Conservation (phyloP, 345 rosid genomes). For the Gynandropsis gynandra region DNA sequence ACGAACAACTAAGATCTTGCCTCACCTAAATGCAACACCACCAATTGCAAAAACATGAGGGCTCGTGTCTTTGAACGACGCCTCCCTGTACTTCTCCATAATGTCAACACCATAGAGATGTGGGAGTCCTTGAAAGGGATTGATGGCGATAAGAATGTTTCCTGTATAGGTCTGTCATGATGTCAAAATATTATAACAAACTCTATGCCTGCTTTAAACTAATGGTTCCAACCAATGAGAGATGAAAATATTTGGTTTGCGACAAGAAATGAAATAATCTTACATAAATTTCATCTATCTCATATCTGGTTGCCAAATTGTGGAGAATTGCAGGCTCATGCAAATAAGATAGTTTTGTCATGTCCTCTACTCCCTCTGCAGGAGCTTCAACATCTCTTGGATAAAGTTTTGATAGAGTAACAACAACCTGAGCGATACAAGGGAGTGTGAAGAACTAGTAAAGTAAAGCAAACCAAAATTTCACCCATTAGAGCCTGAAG, state of each 20-base stretch:
- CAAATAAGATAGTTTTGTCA: constrained; percentile 72
- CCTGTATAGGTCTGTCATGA: constrained; percentile 81
- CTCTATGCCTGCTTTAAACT: constrained; percentile 23
- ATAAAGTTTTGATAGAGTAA: constrained; percentile 43
- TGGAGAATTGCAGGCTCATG: constrained; percentile 85
- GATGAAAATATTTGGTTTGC: constrained; percentile 16
- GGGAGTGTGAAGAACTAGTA: constrained; percentile 13
- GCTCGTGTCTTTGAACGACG: constrained; percentile 38
- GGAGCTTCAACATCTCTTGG: constrained; percentile 62
- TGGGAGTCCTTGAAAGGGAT: constrained; percentile 76
- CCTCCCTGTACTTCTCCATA: constrained; percentile 72
- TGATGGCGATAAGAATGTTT: constrained; percentile 83
- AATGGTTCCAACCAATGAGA: constrained; percentile 22
- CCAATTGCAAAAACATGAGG: constrained; percentile 91
- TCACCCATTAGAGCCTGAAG: constrained; percentile 1
- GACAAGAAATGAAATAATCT: constrained; percentile 26
- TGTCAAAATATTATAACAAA: constrained; percentile 38
- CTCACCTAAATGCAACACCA: constrained; percentile 71
- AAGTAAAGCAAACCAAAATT: constrained; percentile 14
- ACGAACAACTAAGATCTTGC: constrained; percentile 4
- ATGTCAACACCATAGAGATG: constrained; percentile 39
- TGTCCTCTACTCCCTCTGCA: constrained; percentile 78
- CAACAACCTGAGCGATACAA: constrained; percentile 38
- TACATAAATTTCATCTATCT: constrained; percentile 65
- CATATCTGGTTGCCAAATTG: constrained; percentile 58